These are phyloP conservation scores for Hyaloscypha hepaticicola DNA, from an alignment of 495 filamentous ascomycete genomes.

Conservation along the genomic window DNA sequence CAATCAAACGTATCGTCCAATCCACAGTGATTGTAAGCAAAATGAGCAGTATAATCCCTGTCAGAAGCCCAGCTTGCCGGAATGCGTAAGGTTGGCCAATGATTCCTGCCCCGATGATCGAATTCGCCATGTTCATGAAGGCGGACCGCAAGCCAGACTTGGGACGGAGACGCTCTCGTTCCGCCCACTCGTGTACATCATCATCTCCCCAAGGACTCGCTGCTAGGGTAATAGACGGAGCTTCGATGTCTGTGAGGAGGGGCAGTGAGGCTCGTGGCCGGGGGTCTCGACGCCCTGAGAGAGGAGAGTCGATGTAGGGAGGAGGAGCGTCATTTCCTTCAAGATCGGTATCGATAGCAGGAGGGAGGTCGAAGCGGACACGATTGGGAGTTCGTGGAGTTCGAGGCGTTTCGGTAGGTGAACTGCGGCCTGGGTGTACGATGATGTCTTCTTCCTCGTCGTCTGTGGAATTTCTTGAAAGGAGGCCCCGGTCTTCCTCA, in stretches of 20 bases:
- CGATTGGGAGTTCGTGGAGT: slow-evolving; percentile 79
- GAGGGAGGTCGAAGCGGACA: slow-evolving; percentile 81
- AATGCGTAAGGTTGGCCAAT: slow-evolving; percentile 98
- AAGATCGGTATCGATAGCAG: slow-evolving; percentile 40
- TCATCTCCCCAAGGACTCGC: slow-evolving; percentile 41
- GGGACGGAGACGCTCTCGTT: slow-evolving; percentile 45
- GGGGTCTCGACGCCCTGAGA: slow-evolving; percentile 24
- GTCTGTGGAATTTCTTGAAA: slow-evolving; percentile 36
- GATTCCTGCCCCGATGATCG: slow-evolving; percentile 96
- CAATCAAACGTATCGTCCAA: slow-evolving; percentile 96
- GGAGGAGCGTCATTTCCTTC: slow-evolving; percentile 33
- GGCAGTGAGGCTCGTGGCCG: slow-evolving; percentile 61
- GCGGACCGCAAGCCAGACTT: slow-evolving; percentile 48
- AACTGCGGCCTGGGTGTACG: slow-evolving; percentile 34
- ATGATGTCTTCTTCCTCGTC: slow-evolving; percentile 37
- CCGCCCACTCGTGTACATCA: slow-evolving; percentile 42
- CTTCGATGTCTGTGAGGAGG: slow-evolving; percentile 81
- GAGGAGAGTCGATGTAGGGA: slow-evolving; percentile 25
- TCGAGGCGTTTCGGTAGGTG: slow-evolving; percentile 38
- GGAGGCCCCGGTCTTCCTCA: slow-evolving; percentile 48
- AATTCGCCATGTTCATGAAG: slow-evolving; percentile 99
- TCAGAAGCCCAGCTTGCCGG: slow-evolving; percentile 79
- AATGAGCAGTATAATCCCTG: slow-evolving; percentile 75
- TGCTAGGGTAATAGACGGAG: slow-evolving; percentile 83
- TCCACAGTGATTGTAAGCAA: slow-evolving; percentile 80